phyloP scores from a whole-genome alignment of 2,329 filamentous ascomycete species.

The Didymella pomorum region DNA sequence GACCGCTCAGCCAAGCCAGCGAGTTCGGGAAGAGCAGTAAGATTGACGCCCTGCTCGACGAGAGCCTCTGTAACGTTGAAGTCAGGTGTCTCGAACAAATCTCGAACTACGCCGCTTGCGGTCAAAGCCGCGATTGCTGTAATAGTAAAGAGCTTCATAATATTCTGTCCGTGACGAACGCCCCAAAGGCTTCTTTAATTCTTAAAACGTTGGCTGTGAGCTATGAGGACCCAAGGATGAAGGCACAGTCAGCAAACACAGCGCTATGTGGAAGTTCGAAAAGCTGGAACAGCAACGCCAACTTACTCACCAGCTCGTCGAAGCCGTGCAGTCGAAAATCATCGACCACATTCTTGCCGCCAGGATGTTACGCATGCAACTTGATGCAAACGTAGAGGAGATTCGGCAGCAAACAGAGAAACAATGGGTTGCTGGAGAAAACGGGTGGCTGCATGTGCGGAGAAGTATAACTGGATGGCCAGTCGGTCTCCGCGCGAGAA shows the following conservation, averaged over 20 bases:
- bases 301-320: neutral
- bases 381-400: neutral
- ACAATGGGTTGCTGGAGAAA: neutral
- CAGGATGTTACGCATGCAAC: neutral
- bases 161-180: neutral
- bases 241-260: too few relatives aligned
- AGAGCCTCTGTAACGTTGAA: conserved; percentile 36
- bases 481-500: neutral
- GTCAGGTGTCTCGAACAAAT: conserved; percentile 25
- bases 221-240: neutral
- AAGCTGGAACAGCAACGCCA: neutral
- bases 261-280: neutral
- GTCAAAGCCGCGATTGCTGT: neutral
- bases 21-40: conserved; percentile 26
- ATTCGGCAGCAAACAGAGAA: too few relatives aligned
- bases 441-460: neutral
- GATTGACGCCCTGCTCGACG: conserved; percentile 27
- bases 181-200: too few relatives aligned
- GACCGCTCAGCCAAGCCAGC: conserved; percentile 18
- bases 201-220: too few relatives aligned
- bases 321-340: neutral
- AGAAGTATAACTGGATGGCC: neutral
- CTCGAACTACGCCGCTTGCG: neutral
- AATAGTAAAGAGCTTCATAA: neutral
- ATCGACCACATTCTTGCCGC: neutral